Evolutionary conservation across 1,139 yeast species (phyloP), one percentile per base, ranked within the genome.

Genomic region (Candida albicans): DNA sequence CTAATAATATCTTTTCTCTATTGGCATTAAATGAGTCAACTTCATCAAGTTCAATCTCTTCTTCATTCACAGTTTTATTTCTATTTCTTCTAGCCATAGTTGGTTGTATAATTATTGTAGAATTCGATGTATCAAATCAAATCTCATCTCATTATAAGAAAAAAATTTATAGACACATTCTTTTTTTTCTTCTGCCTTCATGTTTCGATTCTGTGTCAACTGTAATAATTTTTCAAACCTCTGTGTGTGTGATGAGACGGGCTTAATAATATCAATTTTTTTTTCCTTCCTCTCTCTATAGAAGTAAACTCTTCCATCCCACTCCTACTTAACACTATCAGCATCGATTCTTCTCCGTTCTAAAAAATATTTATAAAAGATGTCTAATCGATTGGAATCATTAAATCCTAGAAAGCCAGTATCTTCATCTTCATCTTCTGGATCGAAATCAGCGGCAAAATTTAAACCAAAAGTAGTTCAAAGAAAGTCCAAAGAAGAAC

Each of bases 381-480:
- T 73, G 77, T 69, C 77, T 29, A 71, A 73, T 53, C 58, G 78
- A 46, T 62, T 73, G 47, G 78, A 73, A 40, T 71, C 77, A 18
- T 63, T 73, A 53, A 70, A 67, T 52, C 55, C 69, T 35, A 67
- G 66, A 46, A 64, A 67, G 50, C 56, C 67, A 11, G 50, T 57
- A 3, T 35, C 55, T 2, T 44, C 52, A 14, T 33, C 46, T 10
- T 24, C 28, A 8, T 33, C 36, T 7, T 26, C 37, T 25, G 14
- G 30, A 8, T 26, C 37, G 12, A 27, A 31, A n/a, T 8, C 33
- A 9, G 22, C 33, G 12, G 46, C 55, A 2, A 82, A 84, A 62
- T 89, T 89, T 64, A 79, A 83, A 58, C 96, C 96, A 1, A 89
- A 89, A 61, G 84, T 74, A 1, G 96, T 89, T 34, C 88, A 87